Conservation (phyloP, 2,329 filamentous ascomycete species). For the Fusarium staphyleae region DNA sequence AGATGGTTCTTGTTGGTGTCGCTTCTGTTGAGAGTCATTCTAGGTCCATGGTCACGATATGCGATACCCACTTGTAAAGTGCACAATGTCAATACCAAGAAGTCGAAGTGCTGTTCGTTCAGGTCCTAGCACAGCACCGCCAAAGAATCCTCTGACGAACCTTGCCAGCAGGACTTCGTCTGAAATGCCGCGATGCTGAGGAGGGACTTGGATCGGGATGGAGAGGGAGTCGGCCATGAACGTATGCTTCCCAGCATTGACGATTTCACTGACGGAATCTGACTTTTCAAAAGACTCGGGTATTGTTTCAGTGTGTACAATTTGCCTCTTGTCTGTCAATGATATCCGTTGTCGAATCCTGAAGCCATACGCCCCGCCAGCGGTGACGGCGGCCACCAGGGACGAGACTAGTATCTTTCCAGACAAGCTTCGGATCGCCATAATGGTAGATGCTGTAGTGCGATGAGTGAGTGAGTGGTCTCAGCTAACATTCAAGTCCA, state of each 20-base stretch:
- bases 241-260: slow-evolving; percentile 37
- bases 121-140: slow-evolving; percentile 40
- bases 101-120: slow-evolving; percentile 34
- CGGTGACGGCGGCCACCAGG: slow-evolving; percentile 9
- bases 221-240: slow-evolving; percentile 35
- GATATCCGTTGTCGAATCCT: slow-evolving; percentile 23
- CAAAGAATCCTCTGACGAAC: slow-evolving; percentile 44
- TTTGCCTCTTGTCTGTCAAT: slow-evolving; percentile 15
- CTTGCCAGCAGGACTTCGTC: slow-evolving; percentile 42
- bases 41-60: accelerated
- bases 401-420: slow-evolving; percentile 27
- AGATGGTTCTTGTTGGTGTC: slow-evolving; percentile 14
- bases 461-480: background rate
- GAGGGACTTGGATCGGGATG: slow-evolving; percentile 34
- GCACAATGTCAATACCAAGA: slow-evolving; percentile 15
- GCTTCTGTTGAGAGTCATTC: slow-evolving; percentile 14
- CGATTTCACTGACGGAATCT: slow-evolving; percentile 31
- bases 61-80: slow-evolving; percentile 24
- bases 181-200: slow-evolving; percentile 13
- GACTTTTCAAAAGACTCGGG: slow-evolving; percentile 40
- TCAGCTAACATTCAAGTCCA: background rate
- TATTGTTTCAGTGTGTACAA: slow-evolving; percentile 22
- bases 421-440: slow-evolving; percentile 23
- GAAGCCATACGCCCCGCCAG: slow-evolving; percentile 28
- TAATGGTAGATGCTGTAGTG: background rate